phyloP scores from a whole-genome alignment of 2,329 filamentous ascomycete species.

The Ramichloridium luteum region DNA sequence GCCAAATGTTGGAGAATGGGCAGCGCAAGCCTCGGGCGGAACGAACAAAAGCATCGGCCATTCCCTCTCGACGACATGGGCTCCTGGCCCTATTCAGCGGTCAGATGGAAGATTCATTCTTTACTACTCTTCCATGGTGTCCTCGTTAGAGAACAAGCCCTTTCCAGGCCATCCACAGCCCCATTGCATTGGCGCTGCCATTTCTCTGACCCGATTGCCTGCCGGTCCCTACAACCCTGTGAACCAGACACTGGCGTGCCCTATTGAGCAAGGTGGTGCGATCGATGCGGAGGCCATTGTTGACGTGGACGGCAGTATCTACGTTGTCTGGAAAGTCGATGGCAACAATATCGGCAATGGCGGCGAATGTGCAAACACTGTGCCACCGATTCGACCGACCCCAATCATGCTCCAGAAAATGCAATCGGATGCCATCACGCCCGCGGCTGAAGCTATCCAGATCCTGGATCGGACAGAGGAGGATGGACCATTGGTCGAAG shows the following conservation, averaged over 20 bases:
- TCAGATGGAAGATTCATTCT: slow-evolving; percentile 21
- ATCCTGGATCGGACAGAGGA: slow-evolving; percentile 19
- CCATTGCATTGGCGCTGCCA: slow-evolving; percentile 25
- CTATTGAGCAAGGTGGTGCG: slow-evolving; percentile 20
- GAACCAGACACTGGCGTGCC: slow-evolving; percentile 17
- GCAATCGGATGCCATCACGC: slow-evolving; percentile 18
- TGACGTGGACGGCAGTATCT: slow-evolving; percentile 20
- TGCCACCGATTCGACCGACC: slow-evolving; percentile 15
- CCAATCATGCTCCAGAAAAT: slow-evolving; percentile 26
- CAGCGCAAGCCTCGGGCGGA: slow-evolving; percentile 8
- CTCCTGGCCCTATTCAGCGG: slow-evolving; percentile 21
- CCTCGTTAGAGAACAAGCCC: slow-evolving; percentile 1
- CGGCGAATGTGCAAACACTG: slow-evolving; percentile 23
- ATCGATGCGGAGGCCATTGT: slow-evolving; percentile 23
- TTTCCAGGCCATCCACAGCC: slow-evolving; percentile 12
- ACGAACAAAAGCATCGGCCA: slow-evolving; percentile 5
- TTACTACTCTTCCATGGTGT: slow-evolving; percentile 22
- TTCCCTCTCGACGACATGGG: slow-evolving; percentile 20
- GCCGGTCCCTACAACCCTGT: slow-evolving; percentile 21
- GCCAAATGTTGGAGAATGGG: slow-evolving; percentile 18
- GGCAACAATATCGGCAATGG: slow-evolving; percentile 23
- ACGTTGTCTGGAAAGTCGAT: slow-evolving; percentile 25
- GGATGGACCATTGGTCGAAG: slow-evolving; percentile 27
- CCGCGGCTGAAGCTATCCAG: slow-evolving; percentile 12
- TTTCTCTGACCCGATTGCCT: slow-evolving; percentile 15